These are phyloP conservation scores for Alnus rubra DNA, from an alignment of 306 rosid species.

Conservation along the genomic window DNA sequence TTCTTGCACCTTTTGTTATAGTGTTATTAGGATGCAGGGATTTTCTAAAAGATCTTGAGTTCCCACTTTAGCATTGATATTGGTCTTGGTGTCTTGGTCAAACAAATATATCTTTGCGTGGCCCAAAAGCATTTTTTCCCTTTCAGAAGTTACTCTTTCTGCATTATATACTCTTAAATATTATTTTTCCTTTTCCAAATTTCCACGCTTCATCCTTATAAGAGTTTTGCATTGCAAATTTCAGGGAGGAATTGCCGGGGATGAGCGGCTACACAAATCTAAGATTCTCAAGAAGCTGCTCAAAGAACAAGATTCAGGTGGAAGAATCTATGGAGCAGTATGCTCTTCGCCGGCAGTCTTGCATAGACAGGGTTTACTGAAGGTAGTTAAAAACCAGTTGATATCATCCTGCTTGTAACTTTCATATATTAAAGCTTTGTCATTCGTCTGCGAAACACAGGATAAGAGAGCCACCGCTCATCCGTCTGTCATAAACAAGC, in stretches of 20 bases:
- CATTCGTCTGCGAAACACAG: conserved; percentile 39
- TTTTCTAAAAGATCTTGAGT: background rate
- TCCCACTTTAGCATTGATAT: background rate
- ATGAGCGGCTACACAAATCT: conserved; percentile 67
- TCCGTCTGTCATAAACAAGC: conserved; percentile 44
- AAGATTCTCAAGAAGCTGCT: conserved; percentile 75
- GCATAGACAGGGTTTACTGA: conserved; percentile 74
- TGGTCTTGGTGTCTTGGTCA: background rate
- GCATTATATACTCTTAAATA: background rate
- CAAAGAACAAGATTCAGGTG: conserved; percentile 68
- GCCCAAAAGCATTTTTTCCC: conserved; percentile 2
- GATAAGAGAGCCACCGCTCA: conserved; percentile 65
- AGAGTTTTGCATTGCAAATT: conserved; percentile 8
- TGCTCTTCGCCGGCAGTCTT: conserved; percentile 71
- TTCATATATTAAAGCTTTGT: conserved; percentile 8
- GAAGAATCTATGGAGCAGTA: conserved; percentile 73
- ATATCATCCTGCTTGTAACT: conserved; percentile 22
- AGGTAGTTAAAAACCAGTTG: conserved; percentile 47
- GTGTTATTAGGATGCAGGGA: background rate
- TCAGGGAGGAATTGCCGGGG: conserved; percentile 76
- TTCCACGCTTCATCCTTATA: background rate
- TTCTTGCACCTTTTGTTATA: conserved; percentile 5
- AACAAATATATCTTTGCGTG: conserved; percentile 1
- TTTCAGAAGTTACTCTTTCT: conserved; percentile 6
- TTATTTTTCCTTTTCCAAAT: background rate